Evolutionary conservation across 139 green algal genomes (phyloP), one percentile per base, ranked within the genome.

Genomic region (Chlorella ohadii): DNA sequence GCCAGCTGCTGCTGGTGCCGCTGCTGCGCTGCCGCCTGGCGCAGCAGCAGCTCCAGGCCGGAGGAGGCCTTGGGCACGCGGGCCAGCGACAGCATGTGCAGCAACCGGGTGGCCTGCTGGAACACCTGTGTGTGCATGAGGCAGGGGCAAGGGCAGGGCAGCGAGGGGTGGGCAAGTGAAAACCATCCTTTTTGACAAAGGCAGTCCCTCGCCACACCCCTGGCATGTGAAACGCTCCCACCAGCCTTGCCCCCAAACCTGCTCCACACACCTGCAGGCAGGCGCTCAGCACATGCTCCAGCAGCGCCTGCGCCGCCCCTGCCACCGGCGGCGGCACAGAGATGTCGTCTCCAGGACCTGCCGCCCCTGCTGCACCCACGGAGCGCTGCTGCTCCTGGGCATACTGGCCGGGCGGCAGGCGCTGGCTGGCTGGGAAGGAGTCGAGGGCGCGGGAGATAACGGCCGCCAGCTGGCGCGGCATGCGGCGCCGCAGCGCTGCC

Each of bases 41-140:
- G 75, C n/a, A 91, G 63, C 63, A 94, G 87, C 80, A 88, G 68
- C 55, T 90, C 85, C 31, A 93, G 83, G 34, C 86, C 90, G n/a
- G 88, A 86, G 36, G 87, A 89, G 28, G 77, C 36, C 11, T 87
- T 59, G 44, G 82, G 74, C 34, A 79, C 59, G 19, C 47, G 44
- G 31, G 85, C 76, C 7, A 36, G 28, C 23, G 83, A 76, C 25
- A 94, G 78, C 59, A 89, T 51, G 33, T 80, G 78, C 71, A 92
- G 85, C 76, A 85, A 36, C 19, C 63, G 67, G 0, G 56, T 81
- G 27, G 76, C 25, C 31, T 65, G 16, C 17, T 72, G 74, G 68
- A 87, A 82, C 4, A 76, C 76, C 72, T 82, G 38, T n/a, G 33
- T 5, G 33, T 5, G 28, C 11, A 27, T 59, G 12, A 74, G 31